Conservation (phyloP, 1,284 basidiomycete species). For the Ganoderma sinense region DNA sequence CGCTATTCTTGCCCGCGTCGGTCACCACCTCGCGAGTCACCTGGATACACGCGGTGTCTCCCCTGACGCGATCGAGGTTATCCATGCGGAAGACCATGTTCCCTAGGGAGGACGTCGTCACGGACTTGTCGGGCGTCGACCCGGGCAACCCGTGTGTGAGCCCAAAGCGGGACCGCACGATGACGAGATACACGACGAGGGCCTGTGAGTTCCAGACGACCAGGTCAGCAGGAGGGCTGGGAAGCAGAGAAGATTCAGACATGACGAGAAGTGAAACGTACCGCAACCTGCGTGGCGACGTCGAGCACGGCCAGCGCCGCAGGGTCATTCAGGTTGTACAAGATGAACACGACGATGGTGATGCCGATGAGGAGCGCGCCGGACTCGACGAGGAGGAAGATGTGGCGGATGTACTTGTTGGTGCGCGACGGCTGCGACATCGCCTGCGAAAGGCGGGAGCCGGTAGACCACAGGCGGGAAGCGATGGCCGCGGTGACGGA, state of each 20-base stretch:
- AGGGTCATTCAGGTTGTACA: conserved; percentile 4
- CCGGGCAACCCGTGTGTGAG: conserved; percentile 12
- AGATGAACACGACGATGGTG: conserved; percentile 8
- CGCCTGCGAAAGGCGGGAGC: background rate
- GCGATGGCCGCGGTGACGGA: conserved; percentile 11
- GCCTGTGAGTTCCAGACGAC: background rate
- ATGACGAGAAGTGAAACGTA: background rate
- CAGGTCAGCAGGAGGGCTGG: background rate
- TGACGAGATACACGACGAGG: conserved; percentile 11
- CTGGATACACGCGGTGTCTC: background rate
- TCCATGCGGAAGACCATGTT: conserved; percentile 1
- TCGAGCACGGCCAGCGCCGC: background rate
- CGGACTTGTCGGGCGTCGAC: background rate
- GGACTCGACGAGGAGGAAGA: conserved; percentile 15
- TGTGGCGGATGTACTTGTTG: background rate
- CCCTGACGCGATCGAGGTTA: background rate
- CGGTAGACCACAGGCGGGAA: conserved; percentile 15
- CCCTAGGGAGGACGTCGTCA: background rate
- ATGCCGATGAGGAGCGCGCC: conserved; percentile 5
- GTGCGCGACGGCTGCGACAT: background rate
- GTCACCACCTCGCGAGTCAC: conserved; percentile 2
- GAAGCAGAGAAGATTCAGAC: background rate
- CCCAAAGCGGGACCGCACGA: conserved; percentile 19
- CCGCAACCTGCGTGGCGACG: conserved; percentile 18
- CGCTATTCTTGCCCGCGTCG: background rate